These are phyloP conservation scores for Leonotis leonurus DNA, from an alignment of 257 asterid species.

Conservation along the genomic window DNA sequence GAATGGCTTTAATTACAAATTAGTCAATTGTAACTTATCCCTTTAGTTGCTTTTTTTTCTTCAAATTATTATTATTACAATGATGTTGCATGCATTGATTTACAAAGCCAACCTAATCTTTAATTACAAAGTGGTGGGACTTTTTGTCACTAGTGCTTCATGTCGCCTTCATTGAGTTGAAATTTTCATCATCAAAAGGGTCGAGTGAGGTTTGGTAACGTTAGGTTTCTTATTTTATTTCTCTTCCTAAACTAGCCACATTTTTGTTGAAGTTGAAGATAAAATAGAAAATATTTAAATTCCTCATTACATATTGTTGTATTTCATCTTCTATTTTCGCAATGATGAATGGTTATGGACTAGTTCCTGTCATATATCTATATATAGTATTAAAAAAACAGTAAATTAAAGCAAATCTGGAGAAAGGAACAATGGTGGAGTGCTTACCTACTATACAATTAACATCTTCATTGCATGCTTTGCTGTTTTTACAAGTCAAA, in stretches of 20 bases:
- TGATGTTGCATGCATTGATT: neutral
- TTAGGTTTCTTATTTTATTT: neutral
- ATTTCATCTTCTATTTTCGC: no score
- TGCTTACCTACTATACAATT: conserved; percentile 9
- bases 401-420: neutral
- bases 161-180: neutral
- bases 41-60: no score
- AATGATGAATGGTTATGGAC: no score
- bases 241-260: neutral
- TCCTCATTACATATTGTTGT: no score
- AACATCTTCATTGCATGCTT: conserved; percentile 6
- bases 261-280: no score
- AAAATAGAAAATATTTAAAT: no score
- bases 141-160: neutral
- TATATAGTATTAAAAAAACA: no score
- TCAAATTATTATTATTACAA: no score
- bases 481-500: conserved; percentile 12
- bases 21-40: no score
- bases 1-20: neutral
- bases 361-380: neutral
- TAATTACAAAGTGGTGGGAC: neutral
- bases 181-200: neutral
- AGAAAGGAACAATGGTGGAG: neutral
- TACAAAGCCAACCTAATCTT: conserved; percentile 7
- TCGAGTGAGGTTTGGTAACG: neutral